Percentiles rank a stretch among this genome's conserved stretches.
Evolutionary conservation across 371 early-diverging fungal genomes (phyloP).

Genomic region (Mucor indicus): DNA sequence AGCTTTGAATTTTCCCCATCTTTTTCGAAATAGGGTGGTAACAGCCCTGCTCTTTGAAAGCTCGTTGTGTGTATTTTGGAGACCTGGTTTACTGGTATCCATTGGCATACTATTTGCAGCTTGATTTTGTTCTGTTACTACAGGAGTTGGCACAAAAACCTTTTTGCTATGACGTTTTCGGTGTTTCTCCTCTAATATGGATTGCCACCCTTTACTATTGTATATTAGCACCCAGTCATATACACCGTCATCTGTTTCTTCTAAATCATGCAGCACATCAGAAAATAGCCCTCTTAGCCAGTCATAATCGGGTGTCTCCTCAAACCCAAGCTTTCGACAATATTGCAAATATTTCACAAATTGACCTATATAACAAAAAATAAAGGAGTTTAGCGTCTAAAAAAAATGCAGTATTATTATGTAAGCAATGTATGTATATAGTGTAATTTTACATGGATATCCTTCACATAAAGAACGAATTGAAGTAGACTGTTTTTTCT

Average conservation of each 20-base stretch:
- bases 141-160: too few relatives aligned
- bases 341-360: constrained; percentile 85
- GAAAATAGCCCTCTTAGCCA: constrained; percentile 76
- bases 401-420: too few relatives aligned
- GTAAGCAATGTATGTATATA: too few relatives aligned
- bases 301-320: constrained; percentile 58
- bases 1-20: constrained; percentile 5
- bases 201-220: constrained; percentile 50
- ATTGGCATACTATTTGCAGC: too few relatives aligned
- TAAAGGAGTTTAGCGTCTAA: not conserved
- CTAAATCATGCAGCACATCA: constrained; percentile 64
- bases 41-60: constrained; percentile 3
- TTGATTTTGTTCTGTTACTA: too few relatives aligned
- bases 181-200: not conserved
- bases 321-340: constrained; percentile 66
- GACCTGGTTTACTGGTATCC: too few relatives aligned
- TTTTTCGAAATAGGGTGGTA: not conserved
- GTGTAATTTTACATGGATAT: constrained; percentile 52
- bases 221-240: constrained; percentile 86
- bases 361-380: constrained; percentile 38
- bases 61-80: not conserved
- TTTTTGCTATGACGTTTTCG: not conserved
- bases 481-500: constrained; percentile 75
- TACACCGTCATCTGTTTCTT: constrained; percentile 74
- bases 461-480: constrained; percentile 74